Percentiles rank a stretch among this genome's conserved stretches.
These are phyloP conservation scores for Apiotrichum montevideense DNA, from an alignment of 1,284 basidiomycete species.

Conservation along the genomic window DNA sequence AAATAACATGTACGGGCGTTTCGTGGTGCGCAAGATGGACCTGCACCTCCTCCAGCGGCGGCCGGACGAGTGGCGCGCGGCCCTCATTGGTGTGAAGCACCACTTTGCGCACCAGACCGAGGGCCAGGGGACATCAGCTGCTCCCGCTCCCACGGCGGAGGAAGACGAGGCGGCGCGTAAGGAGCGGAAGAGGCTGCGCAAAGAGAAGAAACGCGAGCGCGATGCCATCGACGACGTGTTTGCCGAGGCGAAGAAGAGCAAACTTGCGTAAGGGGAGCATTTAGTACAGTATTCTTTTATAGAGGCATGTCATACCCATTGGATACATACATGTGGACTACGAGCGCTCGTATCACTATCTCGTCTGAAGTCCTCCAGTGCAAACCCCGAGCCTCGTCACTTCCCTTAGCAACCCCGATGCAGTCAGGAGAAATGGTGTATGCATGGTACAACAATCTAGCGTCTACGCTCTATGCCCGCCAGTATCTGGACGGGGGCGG, in stretches of 20 bases:
- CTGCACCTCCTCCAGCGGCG: slow-evolving; percentile 68
- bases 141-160: neutral
- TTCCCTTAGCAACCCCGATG: too few species aligned
- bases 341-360: neutral
- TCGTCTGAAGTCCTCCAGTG: too few species aligned
- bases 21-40: slow-evolving; percentile 71
- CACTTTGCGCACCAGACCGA: slow-evolving; percentile 45
- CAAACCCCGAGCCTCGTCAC: too few species aligned
- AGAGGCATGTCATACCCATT: neutral
- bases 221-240: slow-evolving; percentile 35
- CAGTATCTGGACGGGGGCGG: neutral
- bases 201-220: slow-evolving; percentile 13
- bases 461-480: neutral
- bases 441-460: slow-evolving; percentile 11
- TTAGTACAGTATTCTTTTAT: neutral
- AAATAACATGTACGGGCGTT: slow-evolving; percentile 75
- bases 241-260: slow-evolving; percentile 20
- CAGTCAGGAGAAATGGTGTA: slow-evolving; percentile 11
- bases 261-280: neutral
- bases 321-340: neutral
- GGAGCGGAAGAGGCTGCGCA: neutral
- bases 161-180: slow-evolving; percentile 6
- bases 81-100: slow-evolving; percentile 47
- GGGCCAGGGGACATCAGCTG: neutral
- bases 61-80: slow-evolving; percentile 73